Conservation (phyloP, 768 basidiomycete species). For the Serendipita indica region DNA sequence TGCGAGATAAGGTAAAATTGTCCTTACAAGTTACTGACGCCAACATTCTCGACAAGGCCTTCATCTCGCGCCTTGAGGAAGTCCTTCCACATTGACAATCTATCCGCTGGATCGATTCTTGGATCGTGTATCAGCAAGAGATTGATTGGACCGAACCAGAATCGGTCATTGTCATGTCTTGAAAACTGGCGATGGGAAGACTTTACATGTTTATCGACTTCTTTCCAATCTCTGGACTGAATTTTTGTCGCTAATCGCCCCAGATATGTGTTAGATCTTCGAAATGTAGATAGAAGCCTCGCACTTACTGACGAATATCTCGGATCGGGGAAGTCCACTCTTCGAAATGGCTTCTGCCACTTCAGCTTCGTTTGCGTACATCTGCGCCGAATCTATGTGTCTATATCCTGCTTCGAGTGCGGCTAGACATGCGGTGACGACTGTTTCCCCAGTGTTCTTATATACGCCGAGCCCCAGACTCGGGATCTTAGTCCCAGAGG, state of each 20-base stretch:
- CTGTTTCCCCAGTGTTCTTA: slow-evolving; percentile 30
- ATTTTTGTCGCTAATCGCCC: background rate
- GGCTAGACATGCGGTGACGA: slow-evolving; percentile 34
- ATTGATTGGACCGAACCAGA: slow-evolving; percentile 24
- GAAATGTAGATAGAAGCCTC: background rate
- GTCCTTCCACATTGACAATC: slow-evolving; percentile 59
- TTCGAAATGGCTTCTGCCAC: slow-evolving; percentile 20
- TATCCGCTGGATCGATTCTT: slow-evolving; percentile 40
- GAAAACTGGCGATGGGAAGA: background rate
- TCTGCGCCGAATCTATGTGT: slow-evolving; percentile 60
- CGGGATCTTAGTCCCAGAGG: slow-evolving; percentile 42
- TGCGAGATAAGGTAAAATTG: background rate
- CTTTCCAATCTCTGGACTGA: background rate
- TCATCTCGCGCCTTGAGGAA: slow-evolving; percentile 40
- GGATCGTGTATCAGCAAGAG: slow-evolving; percentile 71
- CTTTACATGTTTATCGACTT: background rate
- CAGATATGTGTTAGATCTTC: background rate
- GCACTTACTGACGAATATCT: slow-evolving; percentile 55
- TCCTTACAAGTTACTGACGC: slow-evolving; percentile 71
- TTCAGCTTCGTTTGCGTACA: slow-evolving; percentile 31
- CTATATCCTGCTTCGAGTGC: slow-evolving; percentile 62
- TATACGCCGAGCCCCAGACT: slow-evolving; percentile 57
- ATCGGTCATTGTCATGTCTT: background rate
- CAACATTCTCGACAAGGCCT: slow-evolving; percentile 56
- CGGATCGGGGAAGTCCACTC: slow-evolving; percentile 38